Conservation (phyloP, 306 rosid genomes). For the Malus asiatica region DNA sequence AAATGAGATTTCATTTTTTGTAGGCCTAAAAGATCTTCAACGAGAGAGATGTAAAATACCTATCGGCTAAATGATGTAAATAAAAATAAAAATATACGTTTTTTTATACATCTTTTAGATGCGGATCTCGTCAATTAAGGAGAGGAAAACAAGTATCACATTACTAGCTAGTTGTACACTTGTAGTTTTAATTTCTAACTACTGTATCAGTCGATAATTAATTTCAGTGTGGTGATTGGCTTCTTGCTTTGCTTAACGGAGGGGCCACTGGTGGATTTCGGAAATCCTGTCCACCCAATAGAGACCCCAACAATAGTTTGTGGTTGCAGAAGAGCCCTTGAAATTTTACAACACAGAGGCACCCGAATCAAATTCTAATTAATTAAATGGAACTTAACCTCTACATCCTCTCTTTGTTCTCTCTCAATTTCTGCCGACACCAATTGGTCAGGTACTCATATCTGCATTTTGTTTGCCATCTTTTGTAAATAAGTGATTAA, state of each 20-base stretch:
- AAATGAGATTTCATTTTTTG: no score
- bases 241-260: conserved; percentile 68
- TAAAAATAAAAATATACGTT: no score
- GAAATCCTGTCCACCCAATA: conserved; percentile 44
- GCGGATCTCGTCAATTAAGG: no score
- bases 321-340: conserved; percentile 43
- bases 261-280: conserved; percentile 59
- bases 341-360: conserved; percentile 66
- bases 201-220: not conserved
- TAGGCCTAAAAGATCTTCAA: no score
- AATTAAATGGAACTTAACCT: not conserved
- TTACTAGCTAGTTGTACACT: no score
- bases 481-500: conserved; percentile 37
- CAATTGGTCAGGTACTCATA: conserved; percentile 42
- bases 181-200: not conserved
- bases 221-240: conserved; percentile 63
- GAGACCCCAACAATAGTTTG: conserved; percentile 27
- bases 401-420: not conserved
- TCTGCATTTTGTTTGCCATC: conserved; percentile 74
- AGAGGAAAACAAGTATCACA: no score
- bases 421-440: not conserved
- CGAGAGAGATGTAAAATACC: no score
- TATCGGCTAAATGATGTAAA: no score
- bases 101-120: no score
- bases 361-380: not conserved